Base-by-base conservation (phyloP, 1,284 basidiomycete genomes). In the Heterobasidion occidentale region DNA sequence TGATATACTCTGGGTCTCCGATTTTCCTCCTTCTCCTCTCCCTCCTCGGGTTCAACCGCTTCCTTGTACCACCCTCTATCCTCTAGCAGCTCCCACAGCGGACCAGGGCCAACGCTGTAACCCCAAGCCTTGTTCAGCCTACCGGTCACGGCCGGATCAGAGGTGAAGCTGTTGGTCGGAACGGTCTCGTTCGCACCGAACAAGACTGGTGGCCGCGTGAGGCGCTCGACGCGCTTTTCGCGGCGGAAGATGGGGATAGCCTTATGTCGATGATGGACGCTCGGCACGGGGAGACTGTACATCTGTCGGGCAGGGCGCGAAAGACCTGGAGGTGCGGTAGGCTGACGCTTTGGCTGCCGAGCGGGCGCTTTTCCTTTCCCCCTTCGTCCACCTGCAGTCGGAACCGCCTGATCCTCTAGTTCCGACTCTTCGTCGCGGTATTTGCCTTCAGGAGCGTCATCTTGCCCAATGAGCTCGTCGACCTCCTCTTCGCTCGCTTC, bases 61-160 rank as follows among this genome's bases (percentile, higher is more conserved):
- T 92, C 90, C 64, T 88, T 90, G 67, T 77, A 90, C 80, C 86
- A 92, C 0, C 78, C 80, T 53, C 86, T 68, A 62, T 93, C 90
- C 64, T 92, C 87, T 46, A 80, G 69, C 38, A 90, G 67, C 55
- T 88, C 80, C 83, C 86, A 90, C 5, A 86, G 63, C 6, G 88
- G 88, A 0, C 90, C 90, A 8, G 79, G 68, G 1, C 88, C 86
- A 17, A 88, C 77, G 62, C 88, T 88, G 62, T 79, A 81, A 0
- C 84, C 82, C 81, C 82, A 86, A 0, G 83, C 74, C 62, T 81
- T 87, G 61, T 75, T 80, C 12, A 85, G 68, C 33, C 79, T 73
- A 36, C 76, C 75, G 4, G 72, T 70, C 14, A 81, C 67, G 44
- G 69, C 72, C 1, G 67, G 48, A 51, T 70, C 71, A 49, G 74